Evolutionary conservation across 331 rosid species (phyloP), one percentile per base, ranked within the genome.

Genomic region (Acacia pycnantha): DNA sequence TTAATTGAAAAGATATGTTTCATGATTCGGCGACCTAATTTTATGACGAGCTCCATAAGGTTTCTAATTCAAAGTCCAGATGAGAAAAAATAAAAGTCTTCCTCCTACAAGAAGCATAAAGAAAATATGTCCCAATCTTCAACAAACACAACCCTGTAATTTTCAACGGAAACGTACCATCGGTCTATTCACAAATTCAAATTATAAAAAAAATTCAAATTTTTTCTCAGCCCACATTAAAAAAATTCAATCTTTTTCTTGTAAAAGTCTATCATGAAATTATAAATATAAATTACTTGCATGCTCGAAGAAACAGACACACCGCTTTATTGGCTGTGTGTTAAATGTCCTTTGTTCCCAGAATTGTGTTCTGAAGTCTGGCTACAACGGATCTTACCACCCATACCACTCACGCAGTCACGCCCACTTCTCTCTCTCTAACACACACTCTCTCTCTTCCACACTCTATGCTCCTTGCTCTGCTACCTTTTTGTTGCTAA

Each of bases 301-400:
- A 91, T 91, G 93, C 84, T 86, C 46, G 72, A 46, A 81, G 80
- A 84, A 90, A 85, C 85, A 86, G 91, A 82, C 88, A 83, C 88
- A 89, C 90, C 92, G 90, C 89, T 88, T 87, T 88, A 70, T 79
- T 88, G 83, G 89, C 90, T 65, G 79, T 56, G 82, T 79, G 88
- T 12, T 21, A 11, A 31, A 2, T 59, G 66, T 86, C 74, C 88
- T 88, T 76, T 84, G 87, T 71, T 58, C 73, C 65, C 90, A 93
- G 89, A 87, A 82, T 54, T 75, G 83, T 69, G 65, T 86, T 80
- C 77, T 78, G 77, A 75, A 41, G 72, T 78, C 78, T 79, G 90
- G 77, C 89, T 81, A 58, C 82, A 89, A 89, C 93, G 88, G 97
- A 90, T 91, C 96, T 86, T 81, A 82, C 79, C 84, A 65, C 11